A percentile compares a stretch with the other conserved stretches of the same genome.
These are phyloP conservation scores for Salix arbutifolia DNA, from an alignment of 345 rosid species.

Conservation along the genomic window DNA sequence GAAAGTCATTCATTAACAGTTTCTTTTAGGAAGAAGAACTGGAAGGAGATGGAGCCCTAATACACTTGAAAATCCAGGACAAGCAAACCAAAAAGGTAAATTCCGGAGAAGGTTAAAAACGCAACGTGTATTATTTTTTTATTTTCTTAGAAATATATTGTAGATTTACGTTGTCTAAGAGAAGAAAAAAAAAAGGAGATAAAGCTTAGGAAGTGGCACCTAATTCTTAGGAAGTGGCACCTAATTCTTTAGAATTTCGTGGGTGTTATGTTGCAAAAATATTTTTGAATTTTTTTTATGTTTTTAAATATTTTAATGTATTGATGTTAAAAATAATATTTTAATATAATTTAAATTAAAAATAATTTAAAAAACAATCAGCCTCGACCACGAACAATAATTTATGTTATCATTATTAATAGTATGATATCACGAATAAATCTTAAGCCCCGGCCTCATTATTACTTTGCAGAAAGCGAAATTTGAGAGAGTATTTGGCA, in stretches of 20 bases:
- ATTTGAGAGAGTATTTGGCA: not conserved
- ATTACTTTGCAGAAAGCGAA: not conserved
- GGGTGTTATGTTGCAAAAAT: no score
- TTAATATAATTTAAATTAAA: no score
- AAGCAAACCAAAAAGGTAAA: not conserved
- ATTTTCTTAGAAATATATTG: not conserved
- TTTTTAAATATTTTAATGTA: no score
- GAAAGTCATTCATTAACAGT: no score
- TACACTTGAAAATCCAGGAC: not conserved
- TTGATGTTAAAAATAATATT: no score
- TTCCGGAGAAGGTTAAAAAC: not conserved
- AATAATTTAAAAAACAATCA: no score
- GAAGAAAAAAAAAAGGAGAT: not conserved
- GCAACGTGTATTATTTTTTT: no score
- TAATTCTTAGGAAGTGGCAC: slow-evolving; percentile 71
- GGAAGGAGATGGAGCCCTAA: not conserved
- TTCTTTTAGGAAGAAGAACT: no score
- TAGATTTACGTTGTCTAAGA: not conserved
- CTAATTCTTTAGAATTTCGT: slow-evolving; percentile 45
- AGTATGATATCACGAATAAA: slow-evolving; percentile 42
- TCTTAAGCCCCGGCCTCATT: slow-evolving; percentile 34
- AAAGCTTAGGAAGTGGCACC: slow-evolving; percentile 54
- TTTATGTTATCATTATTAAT: slow-evolving; percentile 21
- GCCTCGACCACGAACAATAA: no score
- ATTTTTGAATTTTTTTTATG: no score